Base-by-base conservation (phyloP, 106 monocot genomes). In the Platanthera guangdongensis region DNA sequence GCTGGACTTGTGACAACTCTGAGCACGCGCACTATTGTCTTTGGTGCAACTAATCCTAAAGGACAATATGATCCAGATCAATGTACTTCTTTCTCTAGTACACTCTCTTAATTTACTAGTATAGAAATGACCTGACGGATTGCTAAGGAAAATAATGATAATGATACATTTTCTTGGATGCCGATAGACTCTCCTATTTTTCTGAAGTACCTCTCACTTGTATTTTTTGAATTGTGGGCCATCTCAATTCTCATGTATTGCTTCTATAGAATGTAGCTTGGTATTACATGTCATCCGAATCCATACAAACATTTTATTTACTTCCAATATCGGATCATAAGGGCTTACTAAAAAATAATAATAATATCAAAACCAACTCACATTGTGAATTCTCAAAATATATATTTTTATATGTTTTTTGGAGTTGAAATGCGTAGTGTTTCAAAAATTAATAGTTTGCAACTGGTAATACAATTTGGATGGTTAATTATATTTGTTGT, bases 21-120 rank as follows among this genome's bases (percentile, higher is more conserved):
- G 51, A 93, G 89, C 68, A 97, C 96, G 16, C 87, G 86, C 54
- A 97, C 96, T 49, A 91, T 85, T 74, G 93, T 97, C 5, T 86
- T 97, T 85, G 96, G 91, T 62, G 96, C 91, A 30, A 97, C 96
- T 75, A 97, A 97, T 74, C 91, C 91, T 25, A 97, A 93, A 71
- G 93, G 96, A 63, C 93, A 93, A 75, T 97, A 97, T 80, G 96
- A 97, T 86, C 87, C 90, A 57, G 88, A 79, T 82, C 93, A 97
- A 87, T 86, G 93, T 93, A 91, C 9, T 57, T 70, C 14, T 78
- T 80, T 11, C 63, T 48, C 48, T 25, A 55, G 52, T 2, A 18
- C 52, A 71, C n/a, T 32, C 28, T 75, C 45, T 25, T 39, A 39
- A 39, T 39, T 39, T 39, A 39, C 39, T 39, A 39, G 39, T 39